Conservation (phyloP, 2,329 filamentous ascomycete species). For the Lomentospora prolificans region DNA sequence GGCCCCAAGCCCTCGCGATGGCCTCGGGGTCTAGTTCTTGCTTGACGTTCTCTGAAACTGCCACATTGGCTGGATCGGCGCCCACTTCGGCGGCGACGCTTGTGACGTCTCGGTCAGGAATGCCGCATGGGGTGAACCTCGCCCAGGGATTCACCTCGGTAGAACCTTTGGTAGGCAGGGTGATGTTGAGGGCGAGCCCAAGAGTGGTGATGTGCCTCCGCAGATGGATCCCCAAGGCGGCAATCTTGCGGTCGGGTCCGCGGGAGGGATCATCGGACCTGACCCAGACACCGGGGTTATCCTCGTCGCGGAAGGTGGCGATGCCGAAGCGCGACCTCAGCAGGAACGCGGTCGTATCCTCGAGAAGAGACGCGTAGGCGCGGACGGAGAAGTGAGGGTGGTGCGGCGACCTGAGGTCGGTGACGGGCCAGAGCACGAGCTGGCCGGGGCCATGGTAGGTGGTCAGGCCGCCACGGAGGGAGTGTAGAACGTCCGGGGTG, state of each 20-base stretch:
- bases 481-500: slow-evolving; percentile 54
- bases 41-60: neutral
- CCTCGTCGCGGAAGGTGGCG: slow-evolving; percentile 47
- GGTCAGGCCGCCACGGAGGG: slow-evolving; percentile 77
- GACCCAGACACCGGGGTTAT: slow-evolving; percentile 82
- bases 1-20: slow-evolving; percentile 1
- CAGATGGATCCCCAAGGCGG: slow-evolving; percentile 86
- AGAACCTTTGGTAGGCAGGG: slow-evolving; percentile 39
- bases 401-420: slow-evolving; percentile 58
- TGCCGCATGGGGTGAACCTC: slow-evolving; percentile 81
- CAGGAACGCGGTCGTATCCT: slow-evolving; percentile 62
- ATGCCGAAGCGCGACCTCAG: slow-evolving; percentile 50
- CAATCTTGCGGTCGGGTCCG: slow-evolving; percentile 58
- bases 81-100: slow-evolving; percentile 51
- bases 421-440: slow-evolving; percentile 79
- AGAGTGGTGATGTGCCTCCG: slow-evolving; percentile 73
- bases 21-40: neutral
- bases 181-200: slow-evolving; percentile 74
- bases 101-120: slow-evolving; percentile 72
- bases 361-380: slow-evolving; percentile 68
- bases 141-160: slow-evolving; percentile 40
- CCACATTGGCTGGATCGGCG: too few species aligned
- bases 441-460: slow-evolving; percentile 96
- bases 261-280: slow-evolving; percentile 11
- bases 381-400: slow-evolving; percentile 57